phyloP scores from a whole-genome alignment of 441 rosid genomes.

The Pelargonium citronellum region DNA sequence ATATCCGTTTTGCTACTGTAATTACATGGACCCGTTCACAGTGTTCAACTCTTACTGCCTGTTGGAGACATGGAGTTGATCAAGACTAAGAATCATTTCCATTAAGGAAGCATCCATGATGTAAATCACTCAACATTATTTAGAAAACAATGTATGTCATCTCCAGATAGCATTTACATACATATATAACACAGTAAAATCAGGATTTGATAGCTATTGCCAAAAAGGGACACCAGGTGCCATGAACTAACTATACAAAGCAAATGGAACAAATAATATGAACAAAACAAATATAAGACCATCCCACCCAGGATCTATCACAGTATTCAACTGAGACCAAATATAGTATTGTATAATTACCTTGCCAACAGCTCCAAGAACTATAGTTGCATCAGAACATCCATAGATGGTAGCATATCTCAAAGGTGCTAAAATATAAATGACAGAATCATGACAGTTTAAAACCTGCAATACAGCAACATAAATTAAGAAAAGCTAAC shows the following conservation, averaged over 20 bases:
- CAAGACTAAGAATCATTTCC: not conserved
- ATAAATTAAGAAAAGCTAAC: not conserved
- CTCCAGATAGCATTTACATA: not conserved
- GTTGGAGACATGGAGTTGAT: conserved; percentile 22
- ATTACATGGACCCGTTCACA: conserved; percentile 98
- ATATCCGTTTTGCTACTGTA: conserved; percentile 75
- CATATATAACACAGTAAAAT: not conserved
- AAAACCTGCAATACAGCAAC: conserved; percentile 52
- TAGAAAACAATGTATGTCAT: conserved; percentile 1
- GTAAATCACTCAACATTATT: not conserved
- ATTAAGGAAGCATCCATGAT: not conserved
- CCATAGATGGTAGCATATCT: conserved; percentile 90
- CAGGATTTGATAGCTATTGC: not conserved
- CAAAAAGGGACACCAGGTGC: not conserved
- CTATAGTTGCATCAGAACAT: conserved; percentile 92
- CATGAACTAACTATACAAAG: not conserved
- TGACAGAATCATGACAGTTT: conserved; percentile 93
- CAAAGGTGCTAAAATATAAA: conserved; percentile 88
- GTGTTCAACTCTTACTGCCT: conserved; percentile 94
- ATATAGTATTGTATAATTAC: conserved; percentile 27
- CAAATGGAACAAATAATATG: not conserved
- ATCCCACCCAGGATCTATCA: not conserved
- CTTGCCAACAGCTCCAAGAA: conserved; percentile 99
- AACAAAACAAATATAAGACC: not conserved
- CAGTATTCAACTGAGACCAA: too few species aligned